A percentile compares a stretch with the other conserved stretches of the same genome.
phyloP scores from a whole-genome alignment of 1,284 basidiomycete genomes.

The Boletellus sp. region DNA sequence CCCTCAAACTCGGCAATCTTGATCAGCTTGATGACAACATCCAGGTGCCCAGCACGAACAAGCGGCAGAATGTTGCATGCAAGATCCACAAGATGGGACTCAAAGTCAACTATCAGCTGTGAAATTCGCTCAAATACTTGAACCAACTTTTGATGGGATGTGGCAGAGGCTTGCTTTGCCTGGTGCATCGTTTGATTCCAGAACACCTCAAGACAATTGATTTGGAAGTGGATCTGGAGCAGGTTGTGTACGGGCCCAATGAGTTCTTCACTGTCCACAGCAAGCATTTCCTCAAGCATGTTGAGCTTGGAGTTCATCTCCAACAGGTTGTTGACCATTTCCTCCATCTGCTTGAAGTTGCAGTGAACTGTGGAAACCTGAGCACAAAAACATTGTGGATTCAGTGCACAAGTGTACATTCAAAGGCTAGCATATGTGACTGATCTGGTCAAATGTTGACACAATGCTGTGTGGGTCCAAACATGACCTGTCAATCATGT shows the following conservation, averaged over 20 bases:
- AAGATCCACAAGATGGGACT: conserved; percentile 81
- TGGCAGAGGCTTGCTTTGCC: conserved; percentile 79
- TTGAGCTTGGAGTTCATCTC: conserved; percentile 87
- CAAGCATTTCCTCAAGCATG: conserved; percentile 75
- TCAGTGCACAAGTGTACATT: neutral
- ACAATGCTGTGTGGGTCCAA: conserved; percentile 71
- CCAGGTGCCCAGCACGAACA: conserved; percentile 73
- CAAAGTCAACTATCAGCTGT: conserved; percentile 78
- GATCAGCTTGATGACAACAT: conserved; percentile 86
- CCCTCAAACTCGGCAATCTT: conserved; percentile 96
- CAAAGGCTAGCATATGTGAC: conserved; percentile 57
- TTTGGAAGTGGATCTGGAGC: conserved; percentile 86
- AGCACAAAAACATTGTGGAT: conserved; percentile 5
- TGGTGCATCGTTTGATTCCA: conserved; percentile 91
- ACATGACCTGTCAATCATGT: conserved; percentile 77
- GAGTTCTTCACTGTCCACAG: conserved; percentile 68
- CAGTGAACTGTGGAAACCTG: conserved; percentile 95
- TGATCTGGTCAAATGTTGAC: conserved; percentile 88
- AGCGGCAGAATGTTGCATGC: conserved; percentile 79
- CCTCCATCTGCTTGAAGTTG: conserved; percentile 92
- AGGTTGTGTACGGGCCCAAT: conserved; percentile 85
- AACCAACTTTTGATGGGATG: conserved; percentile 65
- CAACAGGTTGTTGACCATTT: conserved; percentile 90
- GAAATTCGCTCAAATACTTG: conserved; percentile 90
- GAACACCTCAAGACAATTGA: conserved; percentile 88